Evolutionary conservation across 1,139 yeast species (phyloP), one percentile per base, ranked within the genome.

Genomic region (Magnusiomyces suaveolens): DNA sequence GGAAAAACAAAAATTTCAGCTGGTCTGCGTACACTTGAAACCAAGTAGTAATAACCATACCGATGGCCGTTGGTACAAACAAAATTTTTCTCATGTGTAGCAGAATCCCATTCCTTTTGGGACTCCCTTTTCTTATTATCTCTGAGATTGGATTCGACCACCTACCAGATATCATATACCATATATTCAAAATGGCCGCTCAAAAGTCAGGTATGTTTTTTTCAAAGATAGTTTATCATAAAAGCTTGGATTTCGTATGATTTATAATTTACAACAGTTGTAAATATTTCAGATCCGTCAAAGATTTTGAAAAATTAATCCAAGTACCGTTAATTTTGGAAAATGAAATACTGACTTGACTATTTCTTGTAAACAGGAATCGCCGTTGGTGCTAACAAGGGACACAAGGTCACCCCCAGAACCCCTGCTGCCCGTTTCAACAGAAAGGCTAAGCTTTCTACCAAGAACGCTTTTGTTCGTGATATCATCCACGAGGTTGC

Each of bases 361-460:
- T 8, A 4, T 41, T 46, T 48, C 6, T 29, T 41, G n/a, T 50
- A 18, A 23, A 36, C 72, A 85, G 98, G 97, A 79, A 88, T 92
- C 77, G 96, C 96, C 80, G 84, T 84, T 81, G 98, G 98, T 78
- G 80, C 84, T 77, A 92, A 92, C 96, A 90, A 92, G 81, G 98
- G 98, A 78, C 95, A 86, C 95, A 84, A 87, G 82, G 94, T 88
- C 79, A 82, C 88, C 76, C 79, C 89, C 65, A 87, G 87, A 81
- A 89, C 86, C 76, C 88, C 87, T 74, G 85, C 89, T 71, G 90
- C 96, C 77, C 89, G 88, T 80, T 81, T 87, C 72, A 88, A 97
- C 65, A 87, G 94, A 82, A 92, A 92, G 85, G 97, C 97, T 77
- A 86, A 88, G 75, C 77, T 84, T 65, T 87, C 97, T 73, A 84